A percentile compares a stretch with the other conserved stretches of the same genome.
Evolutionary conservation across 2,329 filamentous ascomycete species (phyloP).

Genomic region (Nigrospora oryzae): DNA sequence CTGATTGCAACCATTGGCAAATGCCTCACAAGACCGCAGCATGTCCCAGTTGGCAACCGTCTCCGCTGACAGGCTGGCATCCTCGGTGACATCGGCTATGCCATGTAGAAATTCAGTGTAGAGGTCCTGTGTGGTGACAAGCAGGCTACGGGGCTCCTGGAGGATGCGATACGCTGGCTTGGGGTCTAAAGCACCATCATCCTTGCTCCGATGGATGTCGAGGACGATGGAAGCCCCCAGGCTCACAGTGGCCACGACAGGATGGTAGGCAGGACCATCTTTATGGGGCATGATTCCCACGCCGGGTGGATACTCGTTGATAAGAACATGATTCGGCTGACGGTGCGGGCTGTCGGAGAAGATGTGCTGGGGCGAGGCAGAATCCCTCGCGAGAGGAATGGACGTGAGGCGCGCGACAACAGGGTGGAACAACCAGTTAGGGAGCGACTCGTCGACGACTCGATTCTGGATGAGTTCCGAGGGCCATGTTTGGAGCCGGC

Average conservation of each 20-base stretch:
- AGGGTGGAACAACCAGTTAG: slow-evolving; percentile 65
- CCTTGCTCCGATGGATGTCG: slow-evolving; percentile 61
- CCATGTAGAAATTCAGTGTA: slow-evolving; percentile 70
- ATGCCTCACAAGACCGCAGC: slow-evolving; percentile 39
- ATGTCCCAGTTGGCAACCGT: slow-evolving; percentile 68
- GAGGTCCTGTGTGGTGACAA: slow-evolving; percentile 61
- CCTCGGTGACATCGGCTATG: slow-evolving; percentile 57
- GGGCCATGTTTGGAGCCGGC: slow-evolving; percentile 85
- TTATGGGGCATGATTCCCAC: slow-evolving; percentile 98
- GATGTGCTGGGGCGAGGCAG: slow-evolving; percentile 26
- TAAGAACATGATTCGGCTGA: slow-evolving; percentile 79
- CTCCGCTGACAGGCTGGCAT: slow-evolving; percentile 51
- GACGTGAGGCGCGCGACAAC: slow-evolving; percentile 54
- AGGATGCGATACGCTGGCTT: slow-evolving; percentile 52
- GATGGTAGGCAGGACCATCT: slow-evolving; percentile 81
- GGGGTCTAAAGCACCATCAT: slow-evolving; percentile 47
- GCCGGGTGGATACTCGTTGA: slow-evolving; percentile 84
- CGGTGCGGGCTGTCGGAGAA: slow-evolving; percentile 62
- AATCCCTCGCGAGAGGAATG: slow-evolving; percentile 28
- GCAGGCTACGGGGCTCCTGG: slow-evolving; percentile 75
- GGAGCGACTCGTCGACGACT: slow-evolving; percentile 66
- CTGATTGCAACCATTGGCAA: slow-evolving; percentile 43
- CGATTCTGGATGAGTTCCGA: slow-evolving; percentile 72
- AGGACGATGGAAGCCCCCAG: slow-evolving; percentile 71
- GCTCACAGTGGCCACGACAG: slow-evolving; percentile 85